These are phyloP conservation scores for Candida fluviatilis DNA, from an alignment of 805 yeast species.

Conservation along the genomic window DNA sequence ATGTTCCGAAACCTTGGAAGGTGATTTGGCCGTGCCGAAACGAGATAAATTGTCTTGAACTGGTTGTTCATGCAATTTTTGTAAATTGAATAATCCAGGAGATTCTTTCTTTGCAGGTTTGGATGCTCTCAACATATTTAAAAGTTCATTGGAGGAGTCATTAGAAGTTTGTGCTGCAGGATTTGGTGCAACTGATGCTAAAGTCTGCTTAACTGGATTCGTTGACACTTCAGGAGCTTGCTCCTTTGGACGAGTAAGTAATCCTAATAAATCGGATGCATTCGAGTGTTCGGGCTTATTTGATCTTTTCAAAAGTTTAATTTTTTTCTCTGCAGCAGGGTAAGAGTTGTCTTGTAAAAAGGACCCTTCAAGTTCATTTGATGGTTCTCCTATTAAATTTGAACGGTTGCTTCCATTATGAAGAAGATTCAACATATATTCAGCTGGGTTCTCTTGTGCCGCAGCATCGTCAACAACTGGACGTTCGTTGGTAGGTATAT, in stretches of 20 bases:
- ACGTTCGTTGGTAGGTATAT: not conserved
- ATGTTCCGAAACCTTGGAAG: not conserved
- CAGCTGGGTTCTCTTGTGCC: constrained; percentile 1
- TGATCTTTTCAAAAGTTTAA: constrained; percentile 25
- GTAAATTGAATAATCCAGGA: not conserved
- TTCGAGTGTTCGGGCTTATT: constrained; percentile 6
- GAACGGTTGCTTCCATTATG: constrained; percentile 3
- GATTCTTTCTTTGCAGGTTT: constrained; percentile 1
- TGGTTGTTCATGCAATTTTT: not conserved
- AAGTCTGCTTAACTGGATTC: not conserved
- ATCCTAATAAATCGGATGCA: constrained; percentile 7
- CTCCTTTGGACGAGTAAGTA: constrained; percentile 3
- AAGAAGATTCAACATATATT: constrained; percentile 3
- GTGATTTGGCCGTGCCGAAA: not conserved
- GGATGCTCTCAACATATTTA: constrained; percentile 13
- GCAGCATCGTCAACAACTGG: not conserved
- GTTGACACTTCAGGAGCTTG: not conserved
- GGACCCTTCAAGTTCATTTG: constrained; percentile 24
- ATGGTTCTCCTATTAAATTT: constrained; percentile 12
- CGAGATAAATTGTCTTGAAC: not conserved
- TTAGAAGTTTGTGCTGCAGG: constrained; percentile 4
- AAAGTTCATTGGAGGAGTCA: constrained; percentile 13
- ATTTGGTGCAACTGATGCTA: not conserved
- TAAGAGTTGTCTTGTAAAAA: constrained; percentile 4
- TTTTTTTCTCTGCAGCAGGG: constrained; percentile 19